phyloP scores from a whole-genome alignment of 345 rosid genomes.

The Litchi chinensis region DNA sequence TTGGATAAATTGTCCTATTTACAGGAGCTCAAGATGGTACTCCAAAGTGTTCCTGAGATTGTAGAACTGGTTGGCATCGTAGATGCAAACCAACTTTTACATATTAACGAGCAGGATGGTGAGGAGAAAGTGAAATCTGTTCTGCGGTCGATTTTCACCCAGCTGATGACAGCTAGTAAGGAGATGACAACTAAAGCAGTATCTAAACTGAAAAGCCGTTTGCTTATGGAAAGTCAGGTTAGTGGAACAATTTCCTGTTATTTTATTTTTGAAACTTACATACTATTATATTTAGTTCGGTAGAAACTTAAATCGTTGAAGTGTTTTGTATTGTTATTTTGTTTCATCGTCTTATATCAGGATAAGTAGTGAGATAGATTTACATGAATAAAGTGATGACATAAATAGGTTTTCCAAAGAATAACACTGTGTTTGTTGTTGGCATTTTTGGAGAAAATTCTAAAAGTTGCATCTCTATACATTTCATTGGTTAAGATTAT shows the following conservation, averaged over 20 bases:
- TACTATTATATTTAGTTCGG: background rate
- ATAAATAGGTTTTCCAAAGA: background rate
- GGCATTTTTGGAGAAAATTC: background rate
- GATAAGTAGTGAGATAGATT: background rate
- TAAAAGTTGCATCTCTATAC: background rate
- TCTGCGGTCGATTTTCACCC: conserved; percentile 72
- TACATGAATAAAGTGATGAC: background rate
- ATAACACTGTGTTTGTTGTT: background rate
- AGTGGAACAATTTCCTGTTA: conserved; percentile 12
- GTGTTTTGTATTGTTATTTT: background rate
- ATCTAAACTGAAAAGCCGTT: conserved; percentile 60
- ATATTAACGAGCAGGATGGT: conserved; percentile 51
- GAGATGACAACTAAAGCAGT: conserved; percentile 61
- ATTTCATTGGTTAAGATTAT: background rate
- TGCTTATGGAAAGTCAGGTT: conserved; percentile 72
- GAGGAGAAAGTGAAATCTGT: conserved; percentile 57
- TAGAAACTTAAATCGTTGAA: background rate
- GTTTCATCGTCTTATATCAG: background rate
- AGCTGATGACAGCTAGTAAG: conserved; percentile 76
- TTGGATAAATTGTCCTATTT: conserved; percentile 10
- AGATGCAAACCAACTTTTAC: conserved; percentile 52
- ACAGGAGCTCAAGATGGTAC: conserved; percentile 88
- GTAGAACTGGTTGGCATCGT: conserved; percentile 69
- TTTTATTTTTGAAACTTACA: background rate
- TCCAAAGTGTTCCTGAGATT: conserved; percentile 79